Base-by-base conservation (phyloP, 179 eudicot genomes). In the Nepenthes alata region DNA sequence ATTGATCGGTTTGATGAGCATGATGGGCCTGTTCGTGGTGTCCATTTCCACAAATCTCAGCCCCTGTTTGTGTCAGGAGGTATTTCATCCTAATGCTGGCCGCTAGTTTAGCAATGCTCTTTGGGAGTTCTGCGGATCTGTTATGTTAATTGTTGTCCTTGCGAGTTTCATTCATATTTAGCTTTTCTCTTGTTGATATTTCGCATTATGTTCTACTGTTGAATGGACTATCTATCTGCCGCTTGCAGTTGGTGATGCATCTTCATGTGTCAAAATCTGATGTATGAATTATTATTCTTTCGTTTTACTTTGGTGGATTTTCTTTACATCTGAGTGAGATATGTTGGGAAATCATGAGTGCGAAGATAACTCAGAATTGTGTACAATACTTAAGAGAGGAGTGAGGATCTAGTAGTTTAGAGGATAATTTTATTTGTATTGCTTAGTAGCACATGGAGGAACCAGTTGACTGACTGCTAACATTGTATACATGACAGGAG, bases 11-110 rank as follows among this genome's bases (percentile, higher is more conserved):
- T 89, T 25, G 96, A 84, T 35, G 96, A 89, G 74, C 96, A 87
- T n/a, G 95, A 89, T 72, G 96, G 96, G 4, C 95, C 96, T 34
- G 96, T 89, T 63, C 96, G 95, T 16, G 95, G 95, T 2, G 91
- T 89, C 36, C 88, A 84, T 67, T 89, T 86, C 49, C 96, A 89
- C 61, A 76, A 80, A 39, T 85, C 87, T 41, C 91, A 87, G 80
- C 95, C 91, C 0, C 76, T 85, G 38, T 87, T 87, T 55, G 95
- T 87, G 14, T 87, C 95, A 1, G 91, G 95, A 81, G 95, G 91
- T 87, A 74, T 53, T 44, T 60, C 11, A 1, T 56, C 6, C 34
- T 59, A 9, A 35, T 8, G 25, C 25, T 25, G 25, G 25, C 25
- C 25, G 25, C 25, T 25, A 25, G 25, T 25, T 25, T 25, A 25